phyloP scores from a whole-genome alignment of 129 eudicot species.

The Arctium minus region DNA sequence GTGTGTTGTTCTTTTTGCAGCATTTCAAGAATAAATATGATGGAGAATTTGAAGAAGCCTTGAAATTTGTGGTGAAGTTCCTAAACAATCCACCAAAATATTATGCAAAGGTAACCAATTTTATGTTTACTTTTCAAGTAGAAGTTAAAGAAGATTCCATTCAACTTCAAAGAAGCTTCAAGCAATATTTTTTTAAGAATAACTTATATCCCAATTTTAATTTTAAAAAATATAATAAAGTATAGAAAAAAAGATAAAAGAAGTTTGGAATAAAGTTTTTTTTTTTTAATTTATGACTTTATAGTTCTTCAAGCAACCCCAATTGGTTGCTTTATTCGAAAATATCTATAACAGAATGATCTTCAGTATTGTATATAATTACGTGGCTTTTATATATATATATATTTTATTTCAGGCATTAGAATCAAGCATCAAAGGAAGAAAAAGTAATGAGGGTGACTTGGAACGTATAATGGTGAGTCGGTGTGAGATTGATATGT shows the following conservation, averaged over 20 bases:
- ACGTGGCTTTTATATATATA: too few species aligned
- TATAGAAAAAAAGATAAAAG: background rate
- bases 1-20: slow-evolving; percentile 25
- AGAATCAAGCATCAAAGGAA: slow-evolving; percentile 52
- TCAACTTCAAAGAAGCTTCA: slow-evolving; percentile 23
- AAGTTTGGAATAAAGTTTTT: background rate
- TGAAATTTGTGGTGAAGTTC: slow-evolving; percentile 52
- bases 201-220: slow-evolving; percentile 2
- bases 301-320: background rate
- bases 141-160: slow-evolving; percentile 19
- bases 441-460: slow-evolving; percentile 29
- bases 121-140: slow-evolving; percentile 16
- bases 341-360: background rate
- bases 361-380: background rate
- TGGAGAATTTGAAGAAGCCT: slow-evolving; percentile 64
- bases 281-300: background rate
- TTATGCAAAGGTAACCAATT: slow-evolving; percentile 62
- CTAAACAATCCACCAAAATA: slow-evolving; percentile 53
- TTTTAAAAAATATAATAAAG: background rate
- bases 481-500: slow-evolving; percentile 54
- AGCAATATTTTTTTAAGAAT: background rate
- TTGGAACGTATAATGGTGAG: slow-evolving; percentile 57
- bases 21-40: slow-evolving; percentile 36
- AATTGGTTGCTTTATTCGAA: background rate
- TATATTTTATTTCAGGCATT: slow-evolving; percentile 26